phyloP scores from a whole-genome alignment of 139 green algal genomes.

The Chlamydomonas sp. region DNA sequence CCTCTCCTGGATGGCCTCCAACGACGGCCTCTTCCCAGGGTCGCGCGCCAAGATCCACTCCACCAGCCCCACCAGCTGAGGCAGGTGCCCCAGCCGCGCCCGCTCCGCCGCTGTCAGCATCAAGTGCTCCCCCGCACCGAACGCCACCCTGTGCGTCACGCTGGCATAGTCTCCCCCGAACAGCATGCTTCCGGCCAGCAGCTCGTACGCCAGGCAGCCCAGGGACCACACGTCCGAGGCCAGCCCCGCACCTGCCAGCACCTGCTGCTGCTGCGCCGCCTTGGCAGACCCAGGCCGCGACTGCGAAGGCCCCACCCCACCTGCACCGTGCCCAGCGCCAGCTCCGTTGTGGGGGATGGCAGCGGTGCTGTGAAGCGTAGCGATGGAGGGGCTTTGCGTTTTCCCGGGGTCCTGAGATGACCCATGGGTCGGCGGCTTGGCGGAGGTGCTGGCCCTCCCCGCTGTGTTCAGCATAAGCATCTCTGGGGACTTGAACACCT shows the following conservation, averaged over 20 bases:
- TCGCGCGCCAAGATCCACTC: conserved; percentile 77
- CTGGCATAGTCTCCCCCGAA: conserved; percentile 54
- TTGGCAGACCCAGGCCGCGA: neutral
- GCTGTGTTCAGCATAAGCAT: conserved; percentile 79
- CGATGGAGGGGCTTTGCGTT: no score
- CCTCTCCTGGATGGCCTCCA: conserved; percentile 32
- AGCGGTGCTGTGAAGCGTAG: neutral
- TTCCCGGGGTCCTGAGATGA: neutral
- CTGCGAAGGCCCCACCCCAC: neutral
- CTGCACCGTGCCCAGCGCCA: neutral
- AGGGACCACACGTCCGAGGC: conserved; percentile 83
- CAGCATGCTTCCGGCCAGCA: conserved; percentile 73
- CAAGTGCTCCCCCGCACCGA: conserved; percentile 34
- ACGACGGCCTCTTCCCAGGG: conserved; percentile 55
- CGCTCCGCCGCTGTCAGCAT: conserved; percentile 39
- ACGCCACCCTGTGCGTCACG: conserved; percentile 55
- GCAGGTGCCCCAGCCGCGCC: conserved; percentile 4
- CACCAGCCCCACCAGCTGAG: conserved; percentile 65
- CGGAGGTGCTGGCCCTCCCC: neutral
- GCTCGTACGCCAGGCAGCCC: conserved; percentile 86
- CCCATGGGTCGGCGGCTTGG: neutral
- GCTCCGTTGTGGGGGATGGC: neutral
- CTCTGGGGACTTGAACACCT: conserved; percentile 87
- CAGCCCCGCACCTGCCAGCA: conserved; percentile 61
- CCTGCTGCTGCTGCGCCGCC: neutral